Base-by-base conservation (phyloP, 805 yeast species). In the Kluyveromyces lactis region DNA sequence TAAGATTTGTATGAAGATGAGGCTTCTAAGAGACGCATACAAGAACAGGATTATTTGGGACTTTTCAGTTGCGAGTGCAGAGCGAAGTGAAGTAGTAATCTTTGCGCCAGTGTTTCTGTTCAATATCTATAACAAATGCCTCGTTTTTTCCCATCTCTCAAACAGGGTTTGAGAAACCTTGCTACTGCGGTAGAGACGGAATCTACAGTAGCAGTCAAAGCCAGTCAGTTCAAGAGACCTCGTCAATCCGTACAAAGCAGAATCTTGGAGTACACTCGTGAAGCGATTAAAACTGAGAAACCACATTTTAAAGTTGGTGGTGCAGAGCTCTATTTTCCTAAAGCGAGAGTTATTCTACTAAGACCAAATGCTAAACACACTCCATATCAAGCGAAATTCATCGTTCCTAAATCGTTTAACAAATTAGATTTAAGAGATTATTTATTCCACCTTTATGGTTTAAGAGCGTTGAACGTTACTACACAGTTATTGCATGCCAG, bases 361-460 rank as follows among this genome's bases (percentile, higher is more conserved):
- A 75, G 95, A 56, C 95, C 97, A 31, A 84, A 84, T 54, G 96
- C 97, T n/a, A 85, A 85, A 56, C 95, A 86, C 63, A 84, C 96
- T 0, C 99, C 99, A 35, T 89, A 84, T 65, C 97, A 87, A 63
- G 97, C 97, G 36, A 87, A 86, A 60, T 92, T 92, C 63, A 77
- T 85, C 47, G 98, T 94, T 15, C 98, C 99, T 12, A 77, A 83
- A 55, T 77, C 85, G 40, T 89, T 92, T 72, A 92, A 92, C 69
- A 90, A 89, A 61, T 70, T 92, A 66, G 97, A 90, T 61, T 71
- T 92, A 45, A 77, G 98, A 61, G 99, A 92, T 65, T 92, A 92
- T 57, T 69, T 92, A 46, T 92, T 79, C 75, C 79, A 89, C 52
- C 69, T 92, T 4, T 92, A 92, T 56, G 96, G 95, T 2, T 70